phyloP scores from a whole-genome alignment of 2,329 filamentous ascomycete genomes.

The Epichloe sylvatica region DNA sequence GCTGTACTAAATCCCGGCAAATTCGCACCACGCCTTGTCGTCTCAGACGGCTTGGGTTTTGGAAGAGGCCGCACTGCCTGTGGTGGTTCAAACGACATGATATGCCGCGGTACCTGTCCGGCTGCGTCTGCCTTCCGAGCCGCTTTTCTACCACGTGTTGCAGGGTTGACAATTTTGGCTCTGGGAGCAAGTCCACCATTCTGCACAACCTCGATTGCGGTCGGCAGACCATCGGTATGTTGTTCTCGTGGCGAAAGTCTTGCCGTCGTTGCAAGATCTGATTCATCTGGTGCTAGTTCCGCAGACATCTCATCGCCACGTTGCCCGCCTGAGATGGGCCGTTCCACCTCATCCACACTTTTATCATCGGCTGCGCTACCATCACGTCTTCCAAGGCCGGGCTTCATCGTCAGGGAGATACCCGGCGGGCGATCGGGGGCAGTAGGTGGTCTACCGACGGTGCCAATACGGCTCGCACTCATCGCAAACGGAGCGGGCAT shows the following conservation, averaged over 20 bases:
- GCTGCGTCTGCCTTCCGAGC: conserved; percentile 37
- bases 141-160: conserved; percentile 39
- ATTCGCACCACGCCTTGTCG: conserved; percentile 6
- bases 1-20: conserved; percentile 33
- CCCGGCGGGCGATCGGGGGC: conserved; percentile 1
- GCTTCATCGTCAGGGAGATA: background rate
- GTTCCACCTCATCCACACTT: background rate
- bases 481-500: conserved; percentile 9
- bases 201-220: background rate
- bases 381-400: background rate
- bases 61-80: conserved; percentile 5
- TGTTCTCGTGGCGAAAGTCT: background rate
- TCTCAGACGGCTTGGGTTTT: background rate
- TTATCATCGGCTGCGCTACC: background rate
- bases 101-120: conserved; percentile 29
- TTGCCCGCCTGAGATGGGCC: background rate
- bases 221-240: background rate
- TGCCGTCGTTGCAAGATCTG: background rate
- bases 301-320: background rate
- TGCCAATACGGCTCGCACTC: conserved; percentile 5
- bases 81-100: conserved; percentile 24
- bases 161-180: conserved; percentile 29
- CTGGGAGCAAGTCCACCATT: background rate
- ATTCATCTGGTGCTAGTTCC: background rate
- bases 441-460: conserved; percentile 1